Base-by-base conservation (phyloP, 2,329 filamentous ascomycete genomes). In the Botrytis sinoallii region DNA sequence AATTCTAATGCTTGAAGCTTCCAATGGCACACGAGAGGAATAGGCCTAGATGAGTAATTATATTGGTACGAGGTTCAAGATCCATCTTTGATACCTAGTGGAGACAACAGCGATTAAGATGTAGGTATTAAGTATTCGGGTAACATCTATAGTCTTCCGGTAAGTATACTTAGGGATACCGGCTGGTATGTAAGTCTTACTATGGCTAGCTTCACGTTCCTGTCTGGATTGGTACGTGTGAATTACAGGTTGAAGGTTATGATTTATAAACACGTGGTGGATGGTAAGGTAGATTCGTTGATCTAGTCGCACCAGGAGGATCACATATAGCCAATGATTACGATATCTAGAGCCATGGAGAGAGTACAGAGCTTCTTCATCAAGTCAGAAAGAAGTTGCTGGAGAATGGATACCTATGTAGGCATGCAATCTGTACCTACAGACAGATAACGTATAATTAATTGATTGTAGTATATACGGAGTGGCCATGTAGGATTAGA, bases 111-210 rank as follows among this genome's bases (percentile, higher is more conserved):
- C 65, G 46, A 55, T 68, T 22, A 18, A 42, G 18, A 14, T 40
- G 35, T 42, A 40, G 25, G 12, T 55, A 55, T 55, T 55, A 55
- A 25, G 5, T 55, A 55, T 55, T 68, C 65, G 65, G 65, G 35
- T 68, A 68, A 55, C 46, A 68, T 67, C 32, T n/a, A 38, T 67
- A 38, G 46, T 55, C 46, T 68, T 68, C 65, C 65, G 65, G 35
- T 22, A 29, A 48, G 46, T 29, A 68, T n/a, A 16, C 48, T 16
- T 55, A 7, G 25, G 25, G 7, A 14, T 52, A 25, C 46, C 46
- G 22, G 46, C 46, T 55, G 25, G 48, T 6, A 16, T 55, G 48
- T n/a, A n/a, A n/a, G n/a, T n/a, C n/a, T n/a, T n/a, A 55, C 48
- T 25, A 14, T n/a, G 48, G 48, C 25, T 55, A n/a, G 48, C 48